These are phyloP conservation scores for Tulasnella sp. DNA, from an alignment of 768 basidiomycete genomes.

Conservation along the genomic window DNA sequence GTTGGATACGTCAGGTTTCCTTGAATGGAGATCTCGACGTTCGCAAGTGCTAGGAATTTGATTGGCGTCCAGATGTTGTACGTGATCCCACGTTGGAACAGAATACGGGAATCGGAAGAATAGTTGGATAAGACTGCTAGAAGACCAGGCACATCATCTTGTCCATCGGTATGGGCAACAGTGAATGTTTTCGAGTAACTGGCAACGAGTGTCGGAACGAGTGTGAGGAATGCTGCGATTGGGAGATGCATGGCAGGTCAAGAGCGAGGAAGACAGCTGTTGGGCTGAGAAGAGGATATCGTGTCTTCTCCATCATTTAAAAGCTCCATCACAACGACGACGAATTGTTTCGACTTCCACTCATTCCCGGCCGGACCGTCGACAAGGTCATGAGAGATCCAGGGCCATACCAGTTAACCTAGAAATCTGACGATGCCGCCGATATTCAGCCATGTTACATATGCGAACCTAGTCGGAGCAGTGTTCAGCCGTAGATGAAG, in stretches of 20 bases:
- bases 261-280: background rate
- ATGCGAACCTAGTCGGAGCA: background rate
- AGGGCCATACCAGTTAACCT: background rate
- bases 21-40: constrained; percentile 34
- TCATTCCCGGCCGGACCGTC: background rate
- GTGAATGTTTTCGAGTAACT: constrained; percentile 30
- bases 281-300: constrained; percentile 5
- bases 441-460: background rate
- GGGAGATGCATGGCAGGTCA: constrained; percentile 6
- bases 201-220: constrained; percentile 6
- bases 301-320: constrained; percentile 3
- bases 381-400: background rate
- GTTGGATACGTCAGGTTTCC: constrained; percentile 38
- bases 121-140: constrained; percentile 35
- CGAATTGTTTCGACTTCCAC: constrained; percentile 1
- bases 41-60: constrained; percentile 41
- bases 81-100: constrained; percentile 45
- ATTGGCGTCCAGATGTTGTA: constrained; percentile 56
- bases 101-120: constrained; percentile 33
- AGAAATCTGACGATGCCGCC: background rate
- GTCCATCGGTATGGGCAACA: constrained; percentile 39
- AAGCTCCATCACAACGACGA: background rate
- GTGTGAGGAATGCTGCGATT: constrained; percentile 3
- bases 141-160: constrained; percentile 45
- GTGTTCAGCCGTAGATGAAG: too few species aligned